Evolutionary conservation across 2,329 filamentous ascomycete genomes (phyloP).

Genomic region (Coniochaeta hoffmannii): DNA sequence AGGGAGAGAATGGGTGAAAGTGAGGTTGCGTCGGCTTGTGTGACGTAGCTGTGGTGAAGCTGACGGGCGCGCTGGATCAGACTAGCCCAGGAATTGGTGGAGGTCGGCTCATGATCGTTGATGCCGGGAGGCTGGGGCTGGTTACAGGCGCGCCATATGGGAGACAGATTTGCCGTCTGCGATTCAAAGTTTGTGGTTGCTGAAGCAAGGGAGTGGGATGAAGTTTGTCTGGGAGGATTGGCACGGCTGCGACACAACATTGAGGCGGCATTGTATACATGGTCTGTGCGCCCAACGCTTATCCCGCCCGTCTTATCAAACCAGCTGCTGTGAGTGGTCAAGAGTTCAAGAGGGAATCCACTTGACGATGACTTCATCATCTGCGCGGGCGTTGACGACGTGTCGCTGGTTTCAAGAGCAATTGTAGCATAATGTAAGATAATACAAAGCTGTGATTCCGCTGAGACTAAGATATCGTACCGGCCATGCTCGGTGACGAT

Average conservation of each 20-base stretch:
- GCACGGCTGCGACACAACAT: neutral
- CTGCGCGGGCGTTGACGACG: too few relatives aligned
- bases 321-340: neutral
- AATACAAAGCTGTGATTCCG: neutral
- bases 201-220: neutral
- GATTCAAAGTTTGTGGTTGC: neutral
- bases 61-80: neutral
- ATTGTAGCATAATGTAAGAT: neutral
- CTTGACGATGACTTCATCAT: neutral
- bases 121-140: neutral
- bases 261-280: neutral
- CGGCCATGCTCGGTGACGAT: neutral
- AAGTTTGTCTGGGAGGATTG: neutral
- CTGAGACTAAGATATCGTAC: neutral
- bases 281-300: neutral
- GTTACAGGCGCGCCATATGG: neutral
- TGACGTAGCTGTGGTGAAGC: conserved; percentile 2
- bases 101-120: neutral
- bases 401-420: neutral
- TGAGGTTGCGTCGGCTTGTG: neutral
- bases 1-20: neutral
- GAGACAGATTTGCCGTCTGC: neutral
- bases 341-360: neutral
- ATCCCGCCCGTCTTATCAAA: neutral
- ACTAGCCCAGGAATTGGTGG: neutral